A percentile compares a stretch with the other conserved stretches of the same genome.
phyloP scores from a whole-genome alignment of 2,329 filamentous ascomycete genomes.

The Hypoxylon rubiginosum region DNA sequence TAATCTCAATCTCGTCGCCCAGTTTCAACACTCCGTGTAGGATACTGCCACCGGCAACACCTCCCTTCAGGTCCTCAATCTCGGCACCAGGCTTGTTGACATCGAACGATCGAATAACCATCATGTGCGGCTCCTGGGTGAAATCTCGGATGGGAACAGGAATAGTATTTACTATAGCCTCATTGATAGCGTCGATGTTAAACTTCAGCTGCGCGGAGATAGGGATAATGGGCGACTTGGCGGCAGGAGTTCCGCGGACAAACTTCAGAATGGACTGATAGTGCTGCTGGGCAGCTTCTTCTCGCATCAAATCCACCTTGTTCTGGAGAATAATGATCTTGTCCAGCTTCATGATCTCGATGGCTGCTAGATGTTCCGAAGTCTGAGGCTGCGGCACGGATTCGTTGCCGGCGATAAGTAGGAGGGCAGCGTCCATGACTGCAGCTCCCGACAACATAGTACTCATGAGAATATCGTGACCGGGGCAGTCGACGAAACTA shows the following conservation, averaged over 20 bases:
- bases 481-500: slow-evolving; percentile 97
- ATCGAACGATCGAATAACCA: slow-evolving; percentile 98
- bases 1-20: slow-evolving; percentile 97
- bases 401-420: slow-evolving; percentile 98
- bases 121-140: slow-evolving; percentile 94
- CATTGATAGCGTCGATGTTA: slow-evolving; percentile 99
- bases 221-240: slow-evolving; percentile 94
- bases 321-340: slow-evolving; percentile 99
- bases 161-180: slow-evolving; percentile 94
- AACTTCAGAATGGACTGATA: slow-evolving; percentile 99
- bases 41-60: slow-evolving; percentile 97
- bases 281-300: slow-evolving; percentile 93
- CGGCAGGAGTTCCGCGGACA: slow-evolving; percentile 96
- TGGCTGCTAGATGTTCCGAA: slow-evolving; percentile 97
- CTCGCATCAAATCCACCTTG: slow-evolving; percentile 98
- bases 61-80: slow-evolving; percentile 98
- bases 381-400: slow-evolving; percentile 98
- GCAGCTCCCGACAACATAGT: slow-evolving; percentile 99
- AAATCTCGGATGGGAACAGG: slow-evolving; percentile 94
- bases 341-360: slow-evolving; percentile 99
- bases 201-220: slow-evolving; percentile 98
- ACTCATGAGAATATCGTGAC: slow-evolving; percentile 99
- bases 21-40: slow-evolving; percentile 97
- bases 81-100: slow-evolving; percentile 99
- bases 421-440: slow-evolving; percentile 98